A percentile compares a stretch with the other conserved stretches of the same genome.
phyloP scores from a whole-genome alignment of 495 filamentous ascomycete genomes.

The Tuber aestivum region DNA sequence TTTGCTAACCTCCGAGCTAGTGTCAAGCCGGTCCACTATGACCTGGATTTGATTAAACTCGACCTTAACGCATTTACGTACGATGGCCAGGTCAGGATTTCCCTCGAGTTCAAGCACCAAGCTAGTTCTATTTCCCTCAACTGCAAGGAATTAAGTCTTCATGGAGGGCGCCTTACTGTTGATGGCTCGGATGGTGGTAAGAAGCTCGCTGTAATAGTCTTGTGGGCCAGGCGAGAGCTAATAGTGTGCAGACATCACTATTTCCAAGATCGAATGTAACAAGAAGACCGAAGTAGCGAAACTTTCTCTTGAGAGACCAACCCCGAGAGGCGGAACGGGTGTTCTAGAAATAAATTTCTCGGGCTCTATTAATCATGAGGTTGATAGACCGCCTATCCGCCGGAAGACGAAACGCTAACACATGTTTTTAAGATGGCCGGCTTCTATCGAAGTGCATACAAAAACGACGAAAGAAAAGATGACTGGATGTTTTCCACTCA shows the following conservation, averaged over 20 bases:
- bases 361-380: constrained; percentile 78
- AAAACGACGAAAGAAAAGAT: constrained; percentile 61
- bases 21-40: constrained; percentile 80
- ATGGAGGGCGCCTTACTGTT: constrained; percentile 26
- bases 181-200: constrained; percentile 16
- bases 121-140: constrained; percentile 32
- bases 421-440: constrained; percentile 61
- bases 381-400: not conserved
- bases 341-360: constrained; percentile 68
- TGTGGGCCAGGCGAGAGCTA: constrained; percentile 48
- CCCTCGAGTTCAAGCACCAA: constrained; percentile 36
- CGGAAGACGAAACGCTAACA: not conserved
- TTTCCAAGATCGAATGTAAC: constrained; percentile 68
- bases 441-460: constrained; percentile 94
- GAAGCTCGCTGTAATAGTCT: constrained; percentile 42
- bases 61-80: constrained; percentile 72
- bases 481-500: constrained; percentile 94
- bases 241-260: constrained; percentile 46
- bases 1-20: constrained; percentile 45
- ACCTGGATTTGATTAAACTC: constrained; percentile 71
- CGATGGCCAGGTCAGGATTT: constrained; percentile 67
- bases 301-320: constrained; percentile 61
- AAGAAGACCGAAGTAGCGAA: constrained; percentile 70
- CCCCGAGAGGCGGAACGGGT: constrained; percentile 58
- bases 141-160: constrained; percentile 36